These are phyloP conservation scores for Aphanomyces euteiches DNA, from an alignment of 352 stramenopile species.

Conservation along the genomic window DNA sequence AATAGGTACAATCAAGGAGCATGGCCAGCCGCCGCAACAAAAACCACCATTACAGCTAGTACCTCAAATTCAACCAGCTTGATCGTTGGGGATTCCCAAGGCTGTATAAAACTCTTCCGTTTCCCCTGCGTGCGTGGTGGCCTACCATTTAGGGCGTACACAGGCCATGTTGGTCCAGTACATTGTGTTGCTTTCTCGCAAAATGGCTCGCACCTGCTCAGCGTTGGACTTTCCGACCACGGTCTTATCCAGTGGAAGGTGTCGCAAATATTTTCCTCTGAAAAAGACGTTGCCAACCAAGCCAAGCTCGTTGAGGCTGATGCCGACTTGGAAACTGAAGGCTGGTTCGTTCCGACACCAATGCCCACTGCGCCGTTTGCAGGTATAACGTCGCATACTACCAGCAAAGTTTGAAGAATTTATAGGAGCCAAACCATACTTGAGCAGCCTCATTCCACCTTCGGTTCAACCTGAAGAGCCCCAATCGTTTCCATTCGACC, in stretches of 20 bases:
- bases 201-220: slow-evolving; percentile 14
- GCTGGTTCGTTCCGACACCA: slow-evolving; percentile 27
- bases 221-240: slow-evolving; percentile 17
- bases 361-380: slow-evolving; percentile 15
- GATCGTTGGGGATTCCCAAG: slow-evolving; percentile 21
- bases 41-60: slow-evolving; percentile 22
- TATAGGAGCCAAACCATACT: slow-evolving; percentile 49
- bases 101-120: slow-evolving; percentile 17
- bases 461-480: slow-evolving; percentile 40
- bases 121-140: slow-evolving; percentile 26
- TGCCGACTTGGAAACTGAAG: slow-evolving; percentile 26
- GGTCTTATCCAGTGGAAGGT: slow-evolving; percentile 21
- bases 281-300: slow-evolving; percentile 19
- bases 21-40: slow-evolving; percentile 33
- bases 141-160: slow-evolving; percentile 12
- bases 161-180: slow-evolving; percentile 11
- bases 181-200: slow-evolving; percentile 18
- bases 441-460: slow-evolving; percentile 60
- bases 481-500: slow-evolving; percentile 35
- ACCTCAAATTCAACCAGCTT: slow-evolving; percentile 13
- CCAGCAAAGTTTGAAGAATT: slow-evolving; percentile 1
- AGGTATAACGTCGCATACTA: slow-evolving; percentile 1
- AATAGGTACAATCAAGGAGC: slow-evolving; percentile 50
- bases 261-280: background rate
- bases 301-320: slow-evolving; percentile 25